phyloP scores from a whole-genome alignment of 805 yeast genomes.

The Candida maltosa region DNA sequence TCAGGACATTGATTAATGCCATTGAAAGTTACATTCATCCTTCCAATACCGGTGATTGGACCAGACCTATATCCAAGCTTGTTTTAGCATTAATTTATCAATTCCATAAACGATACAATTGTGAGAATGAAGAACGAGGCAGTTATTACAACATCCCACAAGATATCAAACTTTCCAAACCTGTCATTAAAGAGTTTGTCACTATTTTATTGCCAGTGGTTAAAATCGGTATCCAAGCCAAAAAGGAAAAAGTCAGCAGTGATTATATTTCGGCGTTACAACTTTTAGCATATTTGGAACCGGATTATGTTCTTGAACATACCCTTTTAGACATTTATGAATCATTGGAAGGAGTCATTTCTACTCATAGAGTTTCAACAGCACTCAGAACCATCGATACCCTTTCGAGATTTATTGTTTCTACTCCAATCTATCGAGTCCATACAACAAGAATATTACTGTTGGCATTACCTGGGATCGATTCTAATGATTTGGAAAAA shows the following conservation, averaged over 20 bases:
- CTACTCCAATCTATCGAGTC: constrained; percentile 61
- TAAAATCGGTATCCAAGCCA: constrained; percentile 75
- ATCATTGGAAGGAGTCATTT: constrained; percentile 62
- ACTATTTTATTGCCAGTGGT: constrained; percentile 53
- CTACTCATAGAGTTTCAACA: constrained; percentile 75
- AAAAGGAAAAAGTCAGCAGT: constrained; percentile 52
- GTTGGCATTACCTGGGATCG: constrained; percentile 75
- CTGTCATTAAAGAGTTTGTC: constrained; percentile 44
- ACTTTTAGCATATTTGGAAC: constrained; percentile 60
- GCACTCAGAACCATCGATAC: constrained; percentile 68
- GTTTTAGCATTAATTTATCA: constrained; percentile 57
- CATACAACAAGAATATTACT: constrained; percentile 76
- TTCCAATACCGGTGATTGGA: constrained; percentile 87
- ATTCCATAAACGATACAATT: constrained; percentile 54
- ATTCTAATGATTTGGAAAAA: constrained; percentile 78
- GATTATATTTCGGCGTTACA: constrained; percentile 59
- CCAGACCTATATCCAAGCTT: constrained; percentile 62
- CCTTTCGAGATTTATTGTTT: constrained; percentile 63
- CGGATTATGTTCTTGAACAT: constrained; percentile 50
- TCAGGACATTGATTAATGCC: constrained; percentile 60
- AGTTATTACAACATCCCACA: constrained; percentile 20
- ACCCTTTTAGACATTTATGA: constrained; percentile 73
- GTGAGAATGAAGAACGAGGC: constrained; percentile 42
- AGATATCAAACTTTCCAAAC: constrained; percentile 27
- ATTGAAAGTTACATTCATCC: constrained; percentile 86